Conservation (phyloP, 371 early-diverging fungal species). For the Fennellomyces sp. region DNA sequence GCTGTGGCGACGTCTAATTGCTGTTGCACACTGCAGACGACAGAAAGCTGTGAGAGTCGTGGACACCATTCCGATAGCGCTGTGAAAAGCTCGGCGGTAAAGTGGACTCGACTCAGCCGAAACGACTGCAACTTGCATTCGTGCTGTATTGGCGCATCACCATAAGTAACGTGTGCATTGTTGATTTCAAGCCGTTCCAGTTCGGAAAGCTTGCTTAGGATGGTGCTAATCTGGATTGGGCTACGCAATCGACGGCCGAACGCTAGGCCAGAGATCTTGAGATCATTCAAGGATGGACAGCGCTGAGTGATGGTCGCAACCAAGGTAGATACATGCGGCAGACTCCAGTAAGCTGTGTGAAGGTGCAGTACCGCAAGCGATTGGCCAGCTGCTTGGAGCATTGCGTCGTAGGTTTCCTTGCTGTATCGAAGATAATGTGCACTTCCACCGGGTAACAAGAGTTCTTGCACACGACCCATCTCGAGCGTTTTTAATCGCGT, state of each 20-base stretch:
- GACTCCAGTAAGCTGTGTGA: not conserved
- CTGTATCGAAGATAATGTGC: not conserved
- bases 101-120: not conserved
- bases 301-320: not conserved
- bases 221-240: not conserved
- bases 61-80: not conserved
- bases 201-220: not conserved
- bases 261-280: not conserved
- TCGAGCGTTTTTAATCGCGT: not conserved
- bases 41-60: not conserved
- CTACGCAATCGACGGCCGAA: slow-evolving; percentile 1
- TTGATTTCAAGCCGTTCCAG: not conserved
- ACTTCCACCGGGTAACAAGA: not conserved
- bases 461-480: slow-evolving; percentile 1
- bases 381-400: not conserved
- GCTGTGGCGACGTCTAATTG: not conserved
- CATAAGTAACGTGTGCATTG: not conserved
- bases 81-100: not conserved
- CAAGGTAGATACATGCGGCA: not conserved
- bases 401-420: not conserved
- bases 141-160: not conserved
- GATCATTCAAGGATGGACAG: not conserved
- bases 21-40: not conserved
- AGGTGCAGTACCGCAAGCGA: not conserved
- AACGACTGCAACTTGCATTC: not conserved